phyloP scores from a whole-genome alignment of 2,329 filamentous ascomycete species.

The Sarocladium brachiariae region DNA sequence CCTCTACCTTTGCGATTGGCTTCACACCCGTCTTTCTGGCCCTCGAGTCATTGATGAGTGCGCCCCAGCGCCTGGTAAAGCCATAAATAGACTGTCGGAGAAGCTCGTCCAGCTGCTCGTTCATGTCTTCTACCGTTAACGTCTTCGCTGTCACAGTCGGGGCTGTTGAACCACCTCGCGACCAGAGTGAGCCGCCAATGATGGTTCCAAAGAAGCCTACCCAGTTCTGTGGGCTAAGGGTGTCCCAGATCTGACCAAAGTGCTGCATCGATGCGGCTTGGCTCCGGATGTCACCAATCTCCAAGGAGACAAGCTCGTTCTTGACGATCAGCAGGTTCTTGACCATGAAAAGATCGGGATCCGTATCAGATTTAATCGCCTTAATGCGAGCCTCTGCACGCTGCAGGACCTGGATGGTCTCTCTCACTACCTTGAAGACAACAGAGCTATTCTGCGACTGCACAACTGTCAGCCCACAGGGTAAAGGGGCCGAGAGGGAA shows the following conservation, averaged over 20 bases:
- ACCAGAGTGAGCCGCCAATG: slow-evolving; percentile 49
- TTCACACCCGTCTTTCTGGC: slow-evolving; percentile 41
- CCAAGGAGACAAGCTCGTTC: slow-evolving; percentile 90
- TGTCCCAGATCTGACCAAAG: slow-evolving; percentile 59
- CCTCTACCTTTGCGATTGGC: slow-evolving; percentile 45
- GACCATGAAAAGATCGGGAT: slow-evolving; percentile 86
- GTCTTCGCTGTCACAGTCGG: slow-evolving; percentile 31
- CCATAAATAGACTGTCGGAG: slow-evolving; percentile 55
- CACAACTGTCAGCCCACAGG: slow-evolving; percentile 14
- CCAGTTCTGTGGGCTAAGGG: slow-evolving; percentile 50
- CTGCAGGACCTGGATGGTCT: slow-evolving; percentile 78
- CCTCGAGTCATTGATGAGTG: slow-evolving; percentile 41
- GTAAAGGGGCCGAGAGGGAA: background rate
- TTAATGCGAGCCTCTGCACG: slow-evolving; percentile 67
- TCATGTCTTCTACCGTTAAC: slow-evolving; percentile 49
- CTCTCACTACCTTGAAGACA: slow-evolving; percentile 70
- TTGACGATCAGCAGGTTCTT: slow-evolving; percentile 93
- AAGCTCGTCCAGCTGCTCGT: slow-evolving; percentile 57
- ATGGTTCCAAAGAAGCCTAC: slow-evolving; percentile 53
- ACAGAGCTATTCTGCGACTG: slow-evolving; percentile 44
- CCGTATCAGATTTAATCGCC: slow-evolving; percentile 51
- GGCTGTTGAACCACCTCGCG: slow-evolving; percentile 19
- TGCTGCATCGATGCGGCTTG: slow-evolving; percentile 46
- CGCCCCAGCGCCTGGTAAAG: slow-evolving; percentile 55
- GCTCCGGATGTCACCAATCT: slow-evolving; percentile 67